A percentile compares a stretch with the other conserved stretches of the same genome.
phyloP scores from a whole-genome alignment of 257 asterid genomes.

The Solanum neorickii region DNA sequence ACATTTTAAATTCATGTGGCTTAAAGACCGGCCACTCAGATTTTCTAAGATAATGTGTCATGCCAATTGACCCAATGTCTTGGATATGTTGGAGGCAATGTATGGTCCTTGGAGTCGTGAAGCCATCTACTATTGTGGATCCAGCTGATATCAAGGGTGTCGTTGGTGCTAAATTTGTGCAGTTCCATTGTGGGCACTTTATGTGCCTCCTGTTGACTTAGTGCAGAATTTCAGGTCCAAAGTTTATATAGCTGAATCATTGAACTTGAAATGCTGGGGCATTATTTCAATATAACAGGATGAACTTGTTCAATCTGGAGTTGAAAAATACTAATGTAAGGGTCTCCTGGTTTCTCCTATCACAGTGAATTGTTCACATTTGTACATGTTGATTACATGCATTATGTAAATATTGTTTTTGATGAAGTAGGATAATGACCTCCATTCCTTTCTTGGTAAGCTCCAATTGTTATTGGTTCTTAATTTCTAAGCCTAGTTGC shows the following conservation, averaged over 20 bases:
- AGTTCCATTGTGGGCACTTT: conserved; percentile 48
- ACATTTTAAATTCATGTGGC: conserved; percentile 68
- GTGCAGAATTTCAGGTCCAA: conserved; percentile 66
- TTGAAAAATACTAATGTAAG: conserved; percentile 72
- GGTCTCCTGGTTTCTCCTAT: neutral
- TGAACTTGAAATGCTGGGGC: conserved; percentile 94
- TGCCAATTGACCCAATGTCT: conserved; percentile 72
- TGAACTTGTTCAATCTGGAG: conserved; percentile 81
- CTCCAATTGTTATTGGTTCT: neutral
- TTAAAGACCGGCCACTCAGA: conserved; percentile 35
- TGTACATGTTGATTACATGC: neutral
- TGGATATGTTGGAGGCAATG: conserved; percentile 58
- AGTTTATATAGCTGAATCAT: conserved; percentile 51
- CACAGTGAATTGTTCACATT: neutral
- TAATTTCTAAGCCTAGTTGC: neutral
- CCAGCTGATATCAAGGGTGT: conserved; percentile 11
- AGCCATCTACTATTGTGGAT: conserved; percentile 53
- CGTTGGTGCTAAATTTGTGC: conserved; percentile 5
- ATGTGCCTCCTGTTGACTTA: conserved; percentile 44
- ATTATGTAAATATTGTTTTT: neutral
- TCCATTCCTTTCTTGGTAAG: neutral
- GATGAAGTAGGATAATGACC: neutral
- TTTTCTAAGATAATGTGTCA: conserved; percentile 69
- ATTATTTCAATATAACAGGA: conserved; percentile 32
- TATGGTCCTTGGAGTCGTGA: conserved; percentile 81